These are phyloP conservation scores for Cladophialophora immunda DNA, from an alignment of 2,329 filamentous ascomycete genomes.

Conservation along the genomic window DNA sequence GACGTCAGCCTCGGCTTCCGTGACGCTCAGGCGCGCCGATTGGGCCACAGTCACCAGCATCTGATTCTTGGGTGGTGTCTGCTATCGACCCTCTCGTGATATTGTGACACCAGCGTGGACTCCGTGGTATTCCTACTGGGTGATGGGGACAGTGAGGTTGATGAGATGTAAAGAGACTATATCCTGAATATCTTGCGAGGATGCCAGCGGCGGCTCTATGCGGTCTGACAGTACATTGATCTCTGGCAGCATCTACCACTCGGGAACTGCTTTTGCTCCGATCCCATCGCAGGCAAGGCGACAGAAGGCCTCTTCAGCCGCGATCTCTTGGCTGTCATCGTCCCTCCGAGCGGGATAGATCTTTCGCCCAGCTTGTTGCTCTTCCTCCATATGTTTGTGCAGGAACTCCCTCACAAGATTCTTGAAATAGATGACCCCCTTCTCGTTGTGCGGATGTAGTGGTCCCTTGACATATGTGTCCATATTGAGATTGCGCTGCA, in stretches of 20 bases:
- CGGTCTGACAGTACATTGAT: not conserved
- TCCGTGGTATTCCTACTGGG: not conserved
- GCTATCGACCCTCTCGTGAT: constrained; percentile 7
- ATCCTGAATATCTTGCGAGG: not conserved
- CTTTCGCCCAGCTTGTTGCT: constrained; percentile 46
- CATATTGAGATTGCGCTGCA: constrained; percentile 67
- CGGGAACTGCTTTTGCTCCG: constrained; percentile 5
- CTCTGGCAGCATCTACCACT: constrained; percentile 10
- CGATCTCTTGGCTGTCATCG: constrained; percentile 25
- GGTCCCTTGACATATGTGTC: constrained; percentile 69
- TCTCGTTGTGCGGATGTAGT: constrained; percentile 65
- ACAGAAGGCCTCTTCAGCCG: constrained; percentile 29
- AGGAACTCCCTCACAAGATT: constrained; percentile 59
- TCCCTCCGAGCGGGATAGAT: constrained; percentile 40
- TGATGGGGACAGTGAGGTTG: not conserved
- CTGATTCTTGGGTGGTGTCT: not conserved
- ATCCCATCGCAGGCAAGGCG: constrained; percentile 20
- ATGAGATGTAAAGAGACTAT: not conserved
- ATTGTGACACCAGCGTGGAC: not conserved
- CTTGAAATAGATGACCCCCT: constrained; percentile 63
- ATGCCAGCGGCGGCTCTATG: not conserved
- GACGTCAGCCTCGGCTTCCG: constrained; percentile 18
- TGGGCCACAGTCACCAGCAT: not conserved
- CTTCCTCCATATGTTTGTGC: constrained; percentile 53
- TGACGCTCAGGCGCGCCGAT: not conserved